Base-by-base conservation (phyloP, 1,139 yeast genomes). In the Sugiyamaella sp. region DNA sequence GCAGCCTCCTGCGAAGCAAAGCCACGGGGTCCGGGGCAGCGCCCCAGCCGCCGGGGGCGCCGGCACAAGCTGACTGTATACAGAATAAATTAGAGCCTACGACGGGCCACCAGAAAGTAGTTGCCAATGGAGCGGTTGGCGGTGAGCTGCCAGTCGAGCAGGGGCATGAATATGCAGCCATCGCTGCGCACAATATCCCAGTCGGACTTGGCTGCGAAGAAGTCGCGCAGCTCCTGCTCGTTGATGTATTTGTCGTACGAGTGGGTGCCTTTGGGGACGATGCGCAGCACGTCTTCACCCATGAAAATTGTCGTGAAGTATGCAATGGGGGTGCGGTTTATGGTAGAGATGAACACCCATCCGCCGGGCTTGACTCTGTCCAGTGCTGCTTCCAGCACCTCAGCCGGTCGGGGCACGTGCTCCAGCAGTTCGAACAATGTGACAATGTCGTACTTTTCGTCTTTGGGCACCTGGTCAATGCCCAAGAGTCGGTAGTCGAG, bases 351-450 rank as follows among this genome's bases (percentile, higher is more conserved):
- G 65, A 93, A 89, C 43, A 91, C 69, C 81, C 90, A 84, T 0
- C 99, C 97, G 19, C 89, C 95, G 0, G 85, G 86, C 55, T 82
- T 80, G 42, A 91, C 81, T 55, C 84, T 80, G 33, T 75, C 68
- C 68, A 90, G 73, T 0, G 96, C 95, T 52, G 80, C 82, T 19
- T 75, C 70, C 56, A 93, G 71, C 24, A 91, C 86, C 53, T 80
- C 80, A 0, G 89, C 74, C 0, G 99, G 99, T 58, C 82, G 80
- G 55, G 87, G 88, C 1, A 91, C 97, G 69, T 93, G 99, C 68
- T 93, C 99, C 47, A 93, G 76, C 80, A 93, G 84, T 69, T 93
- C 99, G 78, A 93, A 89, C 81, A 93, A 81, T 1, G 98, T 89
- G 8, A 95, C 84, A 8, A 91, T 71, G 66, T 93, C 96, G 69